Conservation (phyloP, 306 rosid genomes). For the Boehmeria nivea region DNA sequence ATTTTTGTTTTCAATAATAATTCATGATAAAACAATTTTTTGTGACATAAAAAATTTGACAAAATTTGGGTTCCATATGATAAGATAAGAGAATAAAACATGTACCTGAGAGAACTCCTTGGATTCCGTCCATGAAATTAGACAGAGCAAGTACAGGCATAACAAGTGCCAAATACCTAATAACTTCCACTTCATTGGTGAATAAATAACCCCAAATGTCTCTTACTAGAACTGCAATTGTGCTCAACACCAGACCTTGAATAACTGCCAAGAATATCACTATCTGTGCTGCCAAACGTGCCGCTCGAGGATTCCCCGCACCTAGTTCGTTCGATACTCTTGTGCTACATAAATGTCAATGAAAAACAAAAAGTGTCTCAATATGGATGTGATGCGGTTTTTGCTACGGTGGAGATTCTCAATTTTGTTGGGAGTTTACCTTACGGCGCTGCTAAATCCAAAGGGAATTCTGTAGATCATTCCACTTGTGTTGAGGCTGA, state of each 20-base stretch:
- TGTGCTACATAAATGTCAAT: conserved; percentile 2
- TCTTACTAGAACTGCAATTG: background rate
- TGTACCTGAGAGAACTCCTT: conserved; percentile 11
- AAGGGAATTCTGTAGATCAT: conserved; percentile 10
- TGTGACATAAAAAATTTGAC: background rate
- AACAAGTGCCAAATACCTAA: conserved; percentile 2
- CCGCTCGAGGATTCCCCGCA: conserved; percentile 3
- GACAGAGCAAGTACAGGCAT: conserved; percentile 14
- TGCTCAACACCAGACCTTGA: conserved; percentile 4
- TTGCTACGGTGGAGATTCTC: too few species aligned
- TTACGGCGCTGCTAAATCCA: conserved; percentile 11
- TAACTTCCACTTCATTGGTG: conserved; percentile 7
- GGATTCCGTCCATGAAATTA: conserved; percentile 18
- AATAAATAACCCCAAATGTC: conserved; percentile 2
- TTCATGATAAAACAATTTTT: background rate
- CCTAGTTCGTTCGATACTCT: conserved; percentile 11
- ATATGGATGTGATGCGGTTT: background rate
- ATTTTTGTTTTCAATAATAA: background rate
- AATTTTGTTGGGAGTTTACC: background rate
- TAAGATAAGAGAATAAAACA: background rate
- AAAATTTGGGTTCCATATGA: background rate
- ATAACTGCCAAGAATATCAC: conserved; percentile 6
- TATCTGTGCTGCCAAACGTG: background rate
- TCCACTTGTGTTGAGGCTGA: conserved; percentile 1
- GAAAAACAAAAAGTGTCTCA: background rate